Evolutionary conservation across 2,329 filamentous ascomycete genomes (phyloP).

Genomic region (Arthrobotrys entomopaga): DNA sequence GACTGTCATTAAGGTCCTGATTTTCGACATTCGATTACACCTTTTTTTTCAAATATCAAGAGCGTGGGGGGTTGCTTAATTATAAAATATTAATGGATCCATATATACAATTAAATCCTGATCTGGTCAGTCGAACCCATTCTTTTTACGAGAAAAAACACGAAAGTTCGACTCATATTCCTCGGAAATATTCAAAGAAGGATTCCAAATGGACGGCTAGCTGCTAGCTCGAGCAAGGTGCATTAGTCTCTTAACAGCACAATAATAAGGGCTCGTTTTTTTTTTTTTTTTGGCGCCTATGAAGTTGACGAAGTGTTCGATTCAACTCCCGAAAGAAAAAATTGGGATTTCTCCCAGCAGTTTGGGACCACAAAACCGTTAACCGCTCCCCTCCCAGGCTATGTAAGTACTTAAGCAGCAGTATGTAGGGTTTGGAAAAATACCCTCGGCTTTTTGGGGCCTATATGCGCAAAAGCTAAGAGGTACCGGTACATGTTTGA

Average conservation of each 20-base stretch:
- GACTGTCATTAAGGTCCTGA: slow-evolving; percentile 23
- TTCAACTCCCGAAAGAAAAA: slow-evolving; percentile 44
- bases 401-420: no score
- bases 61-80: slow-evolving; percentile 29
- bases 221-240: not conserved
- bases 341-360: slow-evolving; percentile 38
- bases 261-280: not conserved
- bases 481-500: slow-evolving; percentile 43
- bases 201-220: slow-evolving; percentile 34
- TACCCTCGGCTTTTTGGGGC: not conserved
- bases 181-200: slow-evolving; percentile 22
- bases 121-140: slow-evolving; percentile 20
- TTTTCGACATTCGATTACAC: slow-evolving; percentile 33
- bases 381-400: not conserved
- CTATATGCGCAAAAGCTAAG: slow-evolving; percentile 2
- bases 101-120: not conserved
- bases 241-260: slow-evolving; percentile 8
- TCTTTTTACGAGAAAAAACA: not conserved
- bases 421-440: not conserved
- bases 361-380: slow-evolving; percentile 35
- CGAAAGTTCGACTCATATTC: slow-evolving; percentile 19
- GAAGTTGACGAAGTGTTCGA: no score
- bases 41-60: slow-evolving; percentile 8
- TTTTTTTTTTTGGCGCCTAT: no score
- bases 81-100: no score